phyloP scores from a whole-genome alignment of 306 rosid genomes.

The Prunus mira region DNA sequence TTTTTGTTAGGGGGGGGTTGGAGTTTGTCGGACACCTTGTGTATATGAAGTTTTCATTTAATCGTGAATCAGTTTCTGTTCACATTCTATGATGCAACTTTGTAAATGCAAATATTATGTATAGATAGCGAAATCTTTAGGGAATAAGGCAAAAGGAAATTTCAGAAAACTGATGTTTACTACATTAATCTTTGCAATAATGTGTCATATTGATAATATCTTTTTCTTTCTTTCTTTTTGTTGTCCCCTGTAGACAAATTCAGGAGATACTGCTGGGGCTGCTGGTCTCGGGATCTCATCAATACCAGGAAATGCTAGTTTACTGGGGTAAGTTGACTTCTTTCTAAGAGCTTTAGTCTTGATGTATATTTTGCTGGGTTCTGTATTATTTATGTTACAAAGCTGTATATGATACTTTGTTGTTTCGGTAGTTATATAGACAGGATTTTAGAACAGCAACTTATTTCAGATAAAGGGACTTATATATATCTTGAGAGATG shows the following conservation, averaged over 20 bases:
- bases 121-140: background rate
- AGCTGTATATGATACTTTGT: too few relatives aligned
- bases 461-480: too few relatives aligned
- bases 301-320: constrained; percentile 77
- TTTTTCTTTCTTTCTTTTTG: constrained; percentile 2
- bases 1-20: too few relatives aligned
- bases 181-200: background rate
- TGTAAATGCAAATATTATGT: background rate
- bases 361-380: background rate
- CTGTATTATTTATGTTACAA: too few relatives aligned
- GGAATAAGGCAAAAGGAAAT: background rate
- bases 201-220: constrained; percentile 11
- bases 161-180: background rate
- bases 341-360: background rate
- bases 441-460: too few relatives aligned
- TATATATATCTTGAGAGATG: too few relatives aligned
- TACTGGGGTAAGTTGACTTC: constrained; percentile 74
- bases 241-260: constrained; percentile 49
- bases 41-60: background rate
- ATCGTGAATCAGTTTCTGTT: background rate
- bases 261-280: constrained; percentile 54
- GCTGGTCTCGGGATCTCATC: constrained; percentile 53
- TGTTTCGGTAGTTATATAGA: too few relatives aligned
- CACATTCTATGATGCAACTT: background rate
- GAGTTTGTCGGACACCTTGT: background rate